These are phyloP conservation scores for Macrophomina phaseolina DNA, from an alignment of 2,329 filamentous ascomycete genomes.

Conservation along the genomic window DNA sequence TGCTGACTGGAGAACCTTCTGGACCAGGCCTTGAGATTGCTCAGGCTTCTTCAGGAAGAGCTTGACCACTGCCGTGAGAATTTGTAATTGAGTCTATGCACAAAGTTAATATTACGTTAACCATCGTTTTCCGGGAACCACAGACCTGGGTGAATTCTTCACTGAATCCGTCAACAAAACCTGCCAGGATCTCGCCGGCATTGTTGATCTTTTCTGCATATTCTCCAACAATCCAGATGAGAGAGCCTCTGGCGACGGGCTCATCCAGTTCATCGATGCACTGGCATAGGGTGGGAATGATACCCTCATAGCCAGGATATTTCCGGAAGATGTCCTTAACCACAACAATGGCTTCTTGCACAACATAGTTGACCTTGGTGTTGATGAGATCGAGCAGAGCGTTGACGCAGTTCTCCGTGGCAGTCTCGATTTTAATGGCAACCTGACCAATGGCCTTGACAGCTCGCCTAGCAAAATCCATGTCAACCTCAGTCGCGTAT, in stretches of 20 bases:
- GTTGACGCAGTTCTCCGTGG: slow-evolving; percentile 94
- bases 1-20: slow-evolving; percentile 90
- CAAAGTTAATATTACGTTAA: no score
- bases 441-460: slow-evolving; percentile 97
- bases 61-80: slow-evolving; percentile 95
- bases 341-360: slow-evolving; percentile 97
- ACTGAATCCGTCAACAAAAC: slow-evolving; percentile 92
- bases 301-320: slow-evolving; percentile 96
- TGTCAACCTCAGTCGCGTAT: slow-evolving; percentile 96
- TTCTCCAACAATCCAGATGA: slow-evolving; percentile 99
- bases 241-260: slow-evolving; percentile 82
- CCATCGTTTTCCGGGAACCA: background rate
- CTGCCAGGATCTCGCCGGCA: slow-evolving; percentile 88
- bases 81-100: slow-evolving; percentile 88
- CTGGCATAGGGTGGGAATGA: slow-evolving; percentile 94
- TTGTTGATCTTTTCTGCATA: slow-evolving; percentile 99
- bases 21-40: slow-evolving; percentile 86
- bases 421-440: slow-evolving; percentile 96
- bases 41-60: slow-evolving; percentile 96
- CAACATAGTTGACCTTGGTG: slow-evolving; percentile 98
- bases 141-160: slow-evolving; percentile 92
- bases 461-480: slow-evolving; percentile 95
- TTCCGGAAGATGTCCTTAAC: slow-evolving; percentile 98
- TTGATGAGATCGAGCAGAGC: slow-evolving; percentile 91
- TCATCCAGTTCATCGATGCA: slow-evolving; percentile 98